Evolutionary conservation across 2,329 filamentous ascomycete species (phyloP).

Genomic region (Chrysoporthe puriensis): DNA sequence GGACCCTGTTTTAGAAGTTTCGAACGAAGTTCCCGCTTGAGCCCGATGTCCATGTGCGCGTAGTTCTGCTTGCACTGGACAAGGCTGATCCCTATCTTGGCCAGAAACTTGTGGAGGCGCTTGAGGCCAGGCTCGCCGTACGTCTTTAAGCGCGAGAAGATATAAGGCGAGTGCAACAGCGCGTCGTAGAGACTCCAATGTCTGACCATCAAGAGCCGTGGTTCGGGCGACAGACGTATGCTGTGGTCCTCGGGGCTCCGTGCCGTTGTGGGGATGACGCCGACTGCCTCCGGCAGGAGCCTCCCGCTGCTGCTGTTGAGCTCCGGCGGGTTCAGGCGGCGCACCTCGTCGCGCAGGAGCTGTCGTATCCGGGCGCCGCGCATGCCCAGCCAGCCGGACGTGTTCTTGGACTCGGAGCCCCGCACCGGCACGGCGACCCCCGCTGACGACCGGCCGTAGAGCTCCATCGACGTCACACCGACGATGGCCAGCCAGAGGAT

Average conservation of each 20-base stretch:
- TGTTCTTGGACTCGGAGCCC: slow-evolving; percentile 57
- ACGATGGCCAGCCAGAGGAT: slow-evolving; percentile 94
- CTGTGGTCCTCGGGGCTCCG: slow-evolving; percentile 88
- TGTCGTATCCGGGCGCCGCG: slow-evolving; percentile 84
- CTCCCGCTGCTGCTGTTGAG: slow-evolving; percentile 60
- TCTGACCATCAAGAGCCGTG: slow-evolving; percentile 86
- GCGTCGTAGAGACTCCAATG: slow-evolving; percentile 99
- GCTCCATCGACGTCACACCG: slow-evolving; percentile 89
- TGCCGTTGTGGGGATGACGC: slow-evolving; percentile 88
- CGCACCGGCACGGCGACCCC: slow-evolving; percentile 69
- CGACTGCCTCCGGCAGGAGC: slow-evolving; percentile 67
- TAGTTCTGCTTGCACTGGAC: slow-evolving; percentile 95
- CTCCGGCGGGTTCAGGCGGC: slow-evolving; percentile 84
- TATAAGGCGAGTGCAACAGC: slow-evolving; percentile 95
- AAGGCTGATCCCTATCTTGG: slow-evolving; percentile 96
- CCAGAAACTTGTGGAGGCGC: slow-evolving; percentile 87
- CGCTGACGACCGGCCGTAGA: slow-evolving; percentile 84
- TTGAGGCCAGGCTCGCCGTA: slow-evolving; percentile 92
- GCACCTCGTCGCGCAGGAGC: slow-evolving; percentile 88
- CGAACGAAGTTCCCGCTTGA: slow-evolving; percentile 84
- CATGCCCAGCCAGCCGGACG: slow-evolving; percentile 77
- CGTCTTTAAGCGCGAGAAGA: slow-evolving; percentile 88
- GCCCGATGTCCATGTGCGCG: slow-evolving; percentile 96
- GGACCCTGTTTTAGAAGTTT: slow-evolving; percentile 90
- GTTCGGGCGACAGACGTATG: slow-evolving; percentile 91